Conservation (phyloP, 768 basidiomycete genomes). For the Paxillus involutus region DNA sequence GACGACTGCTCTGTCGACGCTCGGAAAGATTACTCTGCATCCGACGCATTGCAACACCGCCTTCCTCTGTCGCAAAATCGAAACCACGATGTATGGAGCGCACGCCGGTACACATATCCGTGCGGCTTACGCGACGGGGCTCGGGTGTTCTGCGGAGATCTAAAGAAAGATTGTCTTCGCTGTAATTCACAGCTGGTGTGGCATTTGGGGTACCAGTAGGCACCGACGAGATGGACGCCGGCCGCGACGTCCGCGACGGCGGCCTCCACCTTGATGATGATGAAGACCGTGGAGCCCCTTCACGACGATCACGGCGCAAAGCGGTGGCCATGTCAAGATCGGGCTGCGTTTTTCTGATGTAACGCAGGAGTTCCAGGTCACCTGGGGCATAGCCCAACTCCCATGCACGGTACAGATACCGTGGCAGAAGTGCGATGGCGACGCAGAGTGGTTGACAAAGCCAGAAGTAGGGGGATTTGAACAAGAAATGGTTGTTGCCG, state of each 20-base stretch:
- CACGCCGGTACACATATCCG: slow-evolving; percentile 87
- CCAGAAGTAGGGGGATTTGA: slow-evolving; percentile 88
- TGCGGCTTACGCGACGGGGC: slow-evolving; percentile 54
- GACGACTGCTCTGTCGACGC: slow-evolving; percentile 42
- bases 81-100: slow-evolving; percentile 70
- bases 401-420: slow-evolving; percentile 75
- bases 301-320: slow-evolving; percentile 14
- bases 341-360: slow-evolving; percentile 68
- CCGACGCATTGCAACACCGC: slow-evolving; percentile 79
- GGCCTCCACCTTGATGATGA: slow-evolving; percentile 39
- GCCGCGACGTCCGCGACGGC: slow-evolving; percentile 32
- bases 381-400: slow-evolving; percentile 69
- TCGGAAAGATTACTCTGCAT: slow-evolving; percentile 83
- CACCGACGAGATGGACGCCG: slow-evolving; percentile 20
- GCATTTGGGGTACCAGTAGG: slow-evolving; percentile 3
- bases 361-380: slow-evolving; percentile 83
- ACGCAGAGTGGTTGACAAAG: slow-evolving; percentile 72
- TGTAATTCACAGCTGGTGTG: slow-evolving; percentile 11
- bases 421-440: slow-evolving; percentile 74
- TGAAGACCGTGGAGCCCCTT: slow-evolving; percentile 22
- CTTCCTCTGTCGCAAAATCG: slow-evolving; percentile 78
- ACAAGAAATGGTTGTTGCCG: slow-evolving; percentile 78
- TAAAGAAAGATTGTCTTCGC: slow-evolving; percentile 22
- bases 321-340: slow-evolving; percentile 52
- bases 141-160: slow-evolving; percentile 38